A percentile compares a stretch with the other conserved stretches of the same genome.
Evolutionary conservation across 495 filamentous ascomycete species (phyloP).

Genomic region (Platismatia glauca): DNA sequence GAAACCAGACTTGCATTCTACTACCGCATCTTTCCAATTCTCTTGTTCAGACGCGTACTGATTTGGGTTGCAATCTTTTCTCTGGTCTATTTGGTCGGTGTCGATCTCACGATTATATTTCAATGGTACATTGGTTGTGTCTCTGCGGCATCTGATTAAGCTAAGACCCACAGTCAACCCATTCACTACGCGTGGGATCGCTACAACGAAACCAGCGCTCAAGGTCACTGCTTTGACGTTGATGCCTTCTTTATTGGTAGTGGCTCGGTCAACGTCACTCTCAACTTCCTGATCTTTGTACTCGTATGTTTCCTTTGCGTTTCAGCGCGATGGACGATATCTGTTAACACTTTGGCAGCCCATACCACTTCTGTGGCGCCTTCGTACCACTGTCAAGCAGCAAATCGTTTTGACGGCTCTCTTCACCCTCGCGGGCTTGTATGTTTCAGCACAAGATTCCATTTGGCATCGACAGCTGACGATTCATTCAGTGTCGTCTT

Average conservation of each 20-base stretch:
- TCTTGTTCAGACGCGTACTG: constrained; percentile 8
- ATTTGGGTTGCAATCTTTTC: constrained; percentile 4
- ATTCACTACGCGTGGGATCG: constrained; percentile 19
- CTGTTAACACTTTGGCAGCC: constrained; percentile 13
- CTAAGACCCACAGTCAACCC: constrained; percentile 4
- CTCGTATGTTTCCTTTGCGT: constrained; percentile 2
- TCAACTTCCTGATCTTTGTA: constrained; percentile 19
- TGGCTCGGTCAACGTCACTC: constrained; percentile 16
- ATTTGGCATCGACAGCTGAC: constrained; percentile 1
- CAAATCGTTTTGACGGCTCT: constrained; percentile 19
- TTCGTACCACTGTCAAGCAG: constrained; percentile 14
- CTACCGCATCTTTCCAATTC: constrained; percentile 20
- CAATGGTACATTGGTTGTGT: constrained; percentile 9
- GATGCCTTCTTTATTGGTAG: constrained; percentile 14
- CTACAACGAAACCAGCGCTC: neutral
- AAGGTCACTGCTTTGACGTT: constrained; percentile 15
- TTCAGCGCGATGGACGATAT: neutral
- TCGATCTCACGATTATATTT: constrained; percentile 15
- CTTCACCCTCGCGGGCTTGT: constrained; percentile 22
- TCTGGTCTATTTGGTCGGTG: constrained; percentile 7
- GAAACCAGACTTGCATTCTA: constrained; percentile 19
- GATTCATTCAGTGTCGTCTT: constrained; percentile 13
- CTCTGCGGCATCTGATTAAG: neutral
- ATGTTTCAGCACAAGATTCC: neutral
- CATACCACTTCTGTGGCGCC: constrained; percentile 21